phyloP scores from a whole-genome alignment of 2,329 filamentous ascomycete species.

The Tothia fuscella region DNA sequence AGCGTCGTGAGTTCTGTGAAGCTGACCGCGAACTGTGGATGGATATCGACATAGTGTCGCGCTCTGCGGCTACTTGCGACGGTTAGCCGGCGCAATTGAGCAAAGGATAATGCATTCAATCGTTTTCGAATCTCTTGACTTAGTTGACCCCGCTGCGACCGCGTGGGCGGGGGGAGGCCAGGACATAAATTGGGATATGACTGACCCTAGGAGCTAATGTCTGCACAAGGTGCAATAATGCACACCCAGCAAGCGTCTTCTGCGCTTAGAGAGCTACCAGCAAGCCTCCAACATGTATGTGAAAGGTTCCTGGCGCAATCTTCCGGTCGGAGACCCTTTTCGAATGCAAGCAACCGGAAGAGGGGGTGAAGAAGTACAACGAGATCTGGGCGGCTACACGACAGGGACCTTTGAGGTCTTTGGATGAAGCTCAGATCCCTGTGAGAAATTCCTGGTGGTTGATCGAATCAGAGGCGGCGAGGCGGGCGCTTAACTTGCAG shows the following conservation, averaged over 20 bases:
- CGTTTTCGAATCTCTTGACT: neutral
- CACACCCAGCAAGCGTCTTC: slow-evolving; percentile 6
- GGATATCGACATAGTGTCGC: no score
- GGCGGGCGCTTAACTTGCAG: neutral
- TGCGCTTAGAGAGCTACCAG: slow-evolving; percentile 9
- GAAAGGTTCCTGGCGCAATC: slow-evolving; percentile 27
- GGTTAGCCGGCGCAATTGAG: slow-evolving; percentile 1
- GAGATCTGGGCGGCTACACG: slow-evolving; percentile 10
- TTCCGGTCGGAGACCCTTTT: slow-evolving; percentile 23
- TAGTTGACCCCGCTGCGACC: slow-evolving; percentile 4
- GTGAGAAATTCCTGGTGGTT: slow-evolving; percentile 12
- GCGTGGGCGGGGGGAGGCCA: slow-evolving; percentile 7
- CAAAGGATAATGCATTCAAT: neutral
- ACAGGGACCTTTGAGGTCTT: neutral
- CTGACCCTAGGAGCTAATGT: slow-evolving; percentile 7
- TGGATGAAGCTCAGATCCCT: neutral
- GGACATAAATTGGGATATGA: slow-evolving; percentile 7
- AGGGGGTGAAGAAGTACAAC: slow-evolving; percentile 19
- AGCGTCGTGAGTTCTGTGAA: slow-evolving; percentile 3
- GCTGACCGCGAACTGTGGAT: no score
- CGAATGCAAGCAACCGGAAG: slow-evolving; percentile 31
- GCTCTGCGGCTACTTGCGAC: neutral
- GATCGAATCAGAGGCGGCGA: neutral
- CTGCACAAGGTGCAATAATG: slow-evolving; percentile 1
- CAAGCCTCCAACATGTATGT: slow-evolving; percentile 20